Conservation (phyloP, 169 alveolate species). For the Amoebophrya sp. region DNA sequence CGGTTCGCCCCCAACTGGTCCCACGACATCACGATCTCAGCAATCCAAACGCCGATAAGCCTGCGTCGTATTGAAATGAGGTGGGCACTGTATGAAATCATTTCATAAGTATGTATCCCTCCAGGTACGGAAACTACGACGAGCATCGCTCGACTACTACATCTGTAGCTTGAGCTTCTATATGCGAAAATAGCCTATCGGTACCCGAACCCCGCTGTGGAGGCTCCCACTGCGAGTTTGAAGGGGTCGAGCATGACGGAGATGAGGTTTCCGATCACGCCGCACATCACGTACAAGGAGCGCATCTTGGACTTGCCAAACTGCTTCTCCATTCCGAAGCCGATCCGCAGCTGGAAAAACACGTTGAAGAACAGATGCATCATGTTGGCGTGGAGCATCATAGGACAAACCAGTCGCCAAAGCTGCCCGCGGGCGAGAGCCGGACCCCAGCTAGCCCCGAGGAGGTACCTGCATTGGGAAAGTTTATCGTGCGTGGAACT, state of each 20-base stretch:
- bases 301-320: slow-evolving; percentile 37
- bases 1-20: background rate
- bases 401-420: slow-evolving; percentile 42
- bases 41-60: background rate
- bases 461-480: background rate
- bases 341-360: slow-evolving; percentile 44
- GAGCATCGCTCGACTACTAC: no score
- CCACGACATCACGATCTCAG: background rate
- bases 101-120: no score
- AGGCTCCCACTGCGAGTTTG: slow-evolving; percentile 44
- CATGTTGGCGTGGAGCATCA: slow-evolving; percentile 46
- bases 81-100: no score
- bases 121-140: no score
- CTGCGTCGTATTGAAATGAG: no score
- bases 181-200: no score
- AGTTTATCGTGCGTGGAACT: no score
- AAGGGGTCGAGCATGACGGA: slow-evolving; percentile 28
- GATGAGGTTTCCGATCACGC: slow-evolving; percentile 43
- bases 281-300: slow-evolving; percentile 38
- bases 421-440: slow-evolving; percentile 43
- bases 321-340: slow-evolving; percentile 41
- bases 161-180: no score
- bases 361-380: slow-evolving; percentile 46
- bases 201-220: slow-evolving; percentile 51
- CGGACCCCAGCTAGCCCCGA: slow-evolving; percentile 44